Percentiles rank a stretch among this genome's conserved stretches.
Conservation (phyloP, 495 filamentous ascomycete genomes). For the Gamarada debralockiae region DNA sequence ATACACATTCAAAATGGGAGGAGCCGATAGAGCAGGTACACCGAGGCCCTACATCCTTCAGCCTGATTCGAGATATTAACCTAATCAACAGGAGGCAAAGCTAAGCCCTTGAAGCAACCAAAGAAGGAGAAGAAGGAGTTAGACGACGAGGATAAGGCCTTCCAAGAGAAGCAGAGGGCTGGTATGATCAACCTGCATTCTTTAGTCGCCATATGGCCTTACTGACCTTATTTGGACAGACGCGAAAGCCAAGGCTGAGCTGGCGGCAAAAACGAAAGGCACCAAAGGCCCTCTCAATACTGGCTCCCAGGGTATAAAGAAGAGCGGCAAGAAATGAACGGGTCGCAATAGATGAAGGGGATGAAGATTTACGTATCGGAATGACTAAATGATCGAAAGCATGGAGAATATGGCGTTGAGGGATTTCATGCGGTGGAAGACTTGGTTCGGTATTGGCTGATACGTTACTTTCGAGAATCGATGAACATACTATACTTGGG, state of each 20-base stretch:
- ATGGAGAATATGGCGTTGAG: constrained; percentile 18
- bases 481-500: too few relatives aligned
- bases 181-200: constrained; percentile 40
- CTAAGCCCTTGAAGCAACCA: constrained; percentile 75
- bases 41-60: not conserved
- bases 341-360: not conserved
- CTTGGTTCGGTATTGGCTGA: constrained; percentile 1
- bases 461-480: too few relatives aligned
- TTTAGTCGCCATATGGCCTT: not conserved
- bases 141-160: constrained; percentile 74
- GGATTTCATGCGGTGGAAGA: constrained; percentile 2
- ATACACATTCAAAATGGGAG: constrained; percentile 29
- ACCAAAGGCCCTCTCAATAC: constrained; percentile 60
- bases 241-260: constrained; percentile 72
- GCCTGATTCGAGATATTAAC: constrained; percentile 7
- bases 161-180: constrained; percentile 67
- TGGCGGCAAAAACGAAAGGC: constrained; percentile 59
- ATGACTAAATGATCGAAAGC: not conserved
- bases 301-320: constrained; percentile 82
- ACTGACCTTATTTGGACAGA: constrained; percentile 39
- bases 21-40: constrained; percentile 33
- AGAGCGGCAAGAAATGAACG: constrained; percentile 77
- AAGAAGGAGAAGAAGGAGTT: constrained; percentile 73
- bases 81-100: constrained; percentile 64
- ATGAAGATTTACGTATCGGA: not conserved